Percentiles rank a stretch among this genome's conserved stretches.
Conservation (phyloP, 352 stramenopile genomes). For the Globisporangium abappressorium region DNA sequence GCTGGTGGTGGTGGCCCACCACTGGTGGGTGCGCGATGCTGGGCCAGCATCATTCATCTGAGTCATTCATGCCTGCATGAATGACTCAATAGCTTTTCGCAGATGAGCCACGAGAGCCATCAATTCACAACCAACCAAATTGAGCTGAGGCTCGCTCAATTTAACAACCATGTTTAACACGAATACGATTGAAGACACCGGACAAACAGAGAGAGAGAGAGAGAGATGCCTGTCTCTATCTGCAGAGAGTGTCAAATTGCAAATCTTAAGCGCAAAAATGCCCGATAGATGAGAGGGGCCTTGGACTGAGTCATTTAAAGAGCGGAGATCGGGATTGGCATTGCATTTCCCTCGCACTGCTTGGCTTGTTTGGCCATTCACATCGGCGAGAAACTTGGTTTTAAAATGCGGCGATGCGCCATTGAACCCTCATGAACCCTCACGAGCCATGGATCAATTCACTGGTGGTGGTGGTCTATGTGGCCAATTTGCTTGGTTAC, state of each 20-base stretch:
- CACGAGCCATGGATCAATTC: too few species aligned
- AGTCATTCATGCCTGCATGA: too few species aligned
- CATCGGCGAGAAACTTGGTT: not conserved
- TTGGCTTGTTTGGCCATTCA: conserved; percentile 3
- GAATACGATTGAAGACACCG: not conserved
- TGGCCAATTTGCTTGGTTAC: not conserved
- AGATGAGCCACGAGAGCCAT: not conserved
- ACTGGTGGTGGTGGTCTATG: not conserved
- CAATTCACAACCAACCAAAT: not conserved
- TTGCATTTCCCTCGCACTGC: not conserved
- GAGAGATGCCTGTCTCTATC: not conserved
- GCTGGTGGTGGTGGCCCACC: too few species aligned
- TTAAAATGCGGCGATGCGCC: too few species aligned
- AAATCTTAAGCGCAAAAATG: not conserved
- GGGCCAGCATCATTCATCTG: not conserved
- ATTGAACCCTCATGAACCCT: too few species aligned
- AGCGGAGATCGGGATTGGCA: not conserved
- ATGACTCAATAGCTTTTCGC: not conserved
- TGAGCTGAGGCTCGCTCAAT: not conserved
- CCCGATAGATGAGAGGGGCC: not conserved
- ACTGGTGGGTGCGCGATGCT: too few species aligned
- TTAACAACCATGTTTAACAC: not conserved
- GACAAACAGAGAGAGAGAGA: too few species aligned
- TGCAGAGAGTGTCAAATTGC: not conserved
- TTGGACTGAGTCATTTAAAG: not conserved